Conservation (phyloP, 129 eudicot genomes). For the Mikania micrantha region DNA sequence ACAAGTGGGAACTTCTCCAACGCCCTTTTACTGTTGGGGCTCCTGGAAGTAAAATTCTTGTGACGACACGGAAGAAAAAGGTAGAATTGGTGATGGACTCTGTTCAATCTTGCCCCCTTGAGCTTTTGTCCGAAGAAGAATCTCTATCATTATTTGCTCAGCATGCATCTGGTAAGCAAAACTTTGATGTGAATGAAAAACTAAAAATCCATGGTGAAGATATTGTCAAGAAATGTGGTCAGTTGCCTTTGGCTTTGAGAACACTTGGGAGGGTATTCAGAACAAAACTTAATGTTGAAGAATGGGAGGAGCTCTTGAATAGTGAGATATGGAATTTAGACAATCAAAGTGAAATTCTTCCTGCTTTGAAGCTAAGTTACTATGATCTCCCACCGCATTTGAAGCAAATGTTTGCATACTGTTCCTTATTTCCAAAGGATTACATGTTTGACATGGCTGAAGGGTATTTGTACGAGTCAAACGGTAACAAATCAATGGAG, state of each 20-base stretch:
- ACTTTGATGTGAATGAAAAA: conserved; percentile 8
- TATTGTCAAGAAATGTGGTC: conserved; percentile 28
- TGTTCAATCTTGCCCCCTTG: conserved; percentile 15
- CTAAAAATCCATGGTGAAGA: conserved; percentile 21
- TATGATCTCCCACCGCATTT: conserved; percentile 33
- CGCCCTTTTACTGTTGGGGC: conserved; percentile 34
- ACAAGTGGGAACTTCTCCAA: conserved; percentile 40
- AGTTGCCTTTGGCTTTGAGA: conserved; percentile 33
- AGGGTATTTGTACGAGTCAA: conserved; percentile 21
- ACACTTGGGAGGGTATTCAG: conserved; percentile 28
- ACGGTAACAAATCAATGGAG: conserved; percentile 22
- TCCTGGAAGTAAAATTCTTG: conserved; percentile 49
- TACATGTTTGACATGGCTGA: conserved; percentile 3
- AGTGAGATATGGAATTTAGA: conserved; percentile 27
- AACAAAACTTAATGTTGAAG: not conserved
- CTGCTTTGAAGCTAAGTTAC: conserved; percentile 35
- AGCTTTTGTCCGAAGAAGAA: conserved; percentile 17
- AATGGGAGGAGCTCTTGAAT: conserved; percentile 26
- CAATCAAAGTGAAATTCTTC: conserved; percentile 15
- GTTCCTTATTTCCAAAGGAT: conserved; percentile 26
- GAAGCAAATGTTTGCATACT: conserved; percentile 31
- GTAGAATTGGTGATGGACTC: conserved; percentile 43
- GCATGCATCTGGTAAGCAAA: conserved; percentile 19
- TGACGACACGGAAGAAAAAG: conserved; percentile 47
- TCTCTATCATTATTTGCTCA: conserved; percentile 34